These are phyloP conservation scores for Oidium heveae DNA, from an alignment of 2,329 filamentous ascomycete genomes.

Conservation along the genomic window DNA sequence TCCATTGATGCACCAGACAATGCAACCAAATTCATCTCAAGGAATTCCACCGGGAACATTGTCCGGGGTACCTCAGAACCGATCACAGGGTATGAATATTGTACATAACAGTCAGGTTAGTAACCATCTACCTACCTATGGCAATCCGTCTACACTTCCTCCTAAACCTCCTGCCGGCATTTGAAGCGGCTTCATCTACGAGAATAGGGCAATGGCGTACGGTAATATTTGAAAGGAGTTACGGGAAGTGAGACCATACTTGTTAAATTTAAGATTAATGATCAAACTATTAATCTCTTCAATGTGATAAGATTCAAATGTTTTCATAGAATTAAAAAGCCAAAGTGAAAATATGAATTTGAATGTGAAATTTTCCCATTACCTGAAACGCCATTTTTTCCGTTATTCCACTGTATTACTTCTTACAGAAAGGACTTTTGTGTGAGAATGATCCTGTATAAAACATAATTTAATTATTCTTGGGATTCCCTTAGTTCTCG, in stretches of 20 bases:
- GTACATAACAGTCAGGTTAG: conserved; percentile 13
- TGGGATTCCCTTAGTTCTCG: conserved; percentile 24
- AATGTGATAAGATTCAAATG: conserved; percentile 2
- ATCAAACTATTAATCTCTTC: conserved; percentile 12
- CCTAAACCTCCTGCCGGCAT: conserved; percentile 24
- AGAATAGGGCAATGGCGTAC: conserved; percentile 13
- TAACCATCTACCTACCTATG: conserved; percentile 29
- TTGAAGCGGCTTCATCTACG: conserved; percentile 10
- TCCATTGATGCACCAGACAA: conserved; percentile 14
- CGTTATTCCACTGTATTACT: conserved; percentile 12
- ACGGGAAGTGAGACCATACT: conserved; percentile 9
- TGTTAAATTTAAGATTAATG: conserved; percentile 11
- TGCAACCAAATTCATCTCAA: conserved; percentile 10
- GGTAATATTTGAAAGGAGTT: conserved; percentile 15
- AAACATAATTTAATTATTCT: conserved; percentile 15
- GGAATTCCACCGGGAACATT: conserved; percentile 7
- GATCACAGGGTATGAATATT: conserved; percentile 9
- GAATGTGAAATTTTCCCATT: conserved; percentile 17
- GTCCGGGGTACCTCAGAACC: conserved; percentile 8
- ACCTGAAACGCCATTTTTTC: conserved; percentile 20
- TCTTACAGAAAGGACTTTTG: conserved; percentile 1
- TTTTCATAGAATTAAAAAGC: neutral
- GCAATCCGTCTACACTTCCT: conserved; percentile 26
- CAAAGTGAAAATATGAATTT: conserved; percentile 8
- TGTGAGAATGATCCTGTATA: neutral